These are phyloP conservation scores for Globisporangium carolinianum DNA, from an alignment of 352 stramenopile genomes.

Conservation along the genomic window DNA sequence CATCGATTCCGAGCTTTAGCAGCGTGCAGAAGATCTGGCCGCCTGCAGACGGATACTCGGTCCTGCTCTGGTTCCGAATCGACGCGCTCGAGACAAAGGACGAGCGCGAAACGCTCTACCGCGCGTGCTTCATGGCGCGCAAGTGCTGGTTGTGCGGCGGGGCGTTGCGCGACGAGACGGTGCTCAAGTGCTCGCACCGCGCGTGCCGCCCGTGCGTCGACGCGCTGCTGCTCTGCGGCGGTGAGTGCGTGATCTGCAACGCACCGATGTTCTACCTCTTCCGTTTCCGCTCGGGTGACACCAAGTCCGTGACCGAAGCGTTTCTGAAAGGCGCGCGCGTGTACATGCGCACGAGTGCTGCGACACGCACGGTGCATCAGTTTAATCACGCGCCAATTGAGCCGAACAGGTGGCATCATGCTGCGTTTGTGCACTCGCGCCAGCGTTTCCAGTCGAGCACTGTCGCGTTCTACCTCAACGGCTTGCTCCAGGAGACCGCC, in stretches of 20 bases:
- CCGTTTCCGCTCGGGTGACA: constrained; percentile 57
- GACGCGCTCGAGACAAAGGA: constrained; percentile 51
- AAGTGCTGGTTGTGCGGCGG: constrained; percentile 50
- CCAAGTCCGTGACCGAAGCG: constrained; percentile 59
- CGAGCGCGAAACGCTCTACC: constrained; percentile 55
- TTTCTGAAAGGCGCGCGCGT: constrained; percentile 59
- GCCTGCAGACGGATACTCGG: constrained; percentile 52
- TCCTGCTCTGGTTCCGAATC: constrained; percentile 62
- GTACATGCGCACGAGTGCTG: constrained; percentile 54
- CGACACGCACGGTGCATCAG: constrained; percentile 34
- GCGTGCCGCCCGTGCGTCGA: constrained; percentile 53
- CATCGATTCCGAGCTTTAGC: constrained; percentile 23
- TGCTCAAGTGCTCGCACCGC: constrained; percentile 67
- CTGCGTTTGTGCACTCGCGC: constrained; percentile 43
- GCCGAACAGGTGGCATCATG: constrained; percentile 40
- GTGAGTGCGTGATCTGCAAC: constrained; percentile 69
- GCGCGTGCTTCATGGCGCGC: constrained; percentile 43
- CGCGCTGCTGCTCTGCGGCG: constrained; percentile 39
- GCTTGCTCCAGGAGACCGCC: constrained; percentile 52
- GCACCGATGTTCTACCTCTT: constrained; percentile 68
- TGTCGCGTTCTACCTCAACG: constrained; percentile 53
- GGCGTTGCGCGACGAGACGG: constrained; percentile 33
- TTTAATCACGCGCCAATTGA: constrained; percentile 47
- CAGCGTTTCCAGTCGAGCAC: constrained; percentile 71
- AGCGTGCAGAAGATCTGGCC: constrained; percentile 53